Conservation (phyloP, 371 early-diverging fungal genomes). For the Apophysomyces sp. region DNA sequence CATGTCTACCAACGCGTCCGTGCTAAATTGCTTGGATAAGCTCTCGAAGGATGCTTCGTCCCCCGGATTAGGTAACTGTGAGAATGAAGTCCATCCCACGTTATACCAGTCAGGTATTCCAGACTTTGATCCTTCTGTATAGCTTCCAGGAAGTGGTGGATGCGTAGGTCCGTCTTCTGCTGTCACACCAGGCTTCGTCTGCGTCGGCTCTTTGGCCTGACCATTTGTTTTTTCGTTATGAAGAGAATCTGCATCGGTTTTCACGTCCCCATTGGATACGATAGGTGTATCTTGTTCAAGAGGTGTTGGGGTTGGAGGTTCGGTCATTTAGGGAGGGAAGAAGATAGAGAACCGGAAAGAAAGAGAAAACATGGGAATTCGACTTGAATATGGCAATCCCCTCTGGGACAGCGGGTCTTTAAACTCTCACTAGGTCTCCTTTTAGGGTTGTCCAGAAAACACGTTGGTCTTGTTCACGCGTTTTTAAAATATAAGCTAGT, state of each 20-base stretch:
- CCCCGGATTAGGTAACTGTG: conserved; percentile 45
- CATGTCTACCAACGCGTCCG: conserved; percentile 24
- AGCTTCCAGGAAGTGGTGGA: conserved; percentile 7
- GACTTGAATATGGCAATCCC: neutral
- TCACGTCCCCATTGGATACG: neutral
- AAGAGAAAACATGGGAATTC: neutral
- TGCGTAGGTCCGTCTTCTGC: neutral
- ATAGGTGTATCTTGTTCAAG: neutral
- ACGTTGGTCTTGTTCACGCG: neutral
- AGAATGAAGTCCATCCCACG: conserved; percentile 45
- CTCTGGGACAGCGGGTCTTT: too few species aligned
- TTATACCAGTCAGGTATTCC: conserved; percentile 24
- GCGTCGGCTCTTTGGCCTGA: neutral
- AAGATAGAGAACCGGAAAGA: neutral
- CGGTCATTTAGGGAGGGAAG: neutral
- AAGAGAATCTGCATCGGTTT: neutral
- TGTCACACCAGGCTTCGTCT: neutral
- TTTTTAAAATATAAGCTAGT: neutral
- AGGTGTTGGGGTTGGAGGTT: neutral
- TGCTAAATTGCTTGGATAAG: conserved; percentile 12
- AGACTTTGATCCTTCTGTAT: neutral
- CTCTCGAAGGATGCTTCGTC: conserved; percentile 31
- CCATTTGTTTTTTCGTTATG: neutral
- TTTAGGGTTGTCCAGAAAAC: too few species aligned
- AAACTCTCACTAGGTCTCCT: too few species aligned